Conservation (phyloP, 768 basidiomycete genomes). For the Lentinus tigrinus region DNA sequence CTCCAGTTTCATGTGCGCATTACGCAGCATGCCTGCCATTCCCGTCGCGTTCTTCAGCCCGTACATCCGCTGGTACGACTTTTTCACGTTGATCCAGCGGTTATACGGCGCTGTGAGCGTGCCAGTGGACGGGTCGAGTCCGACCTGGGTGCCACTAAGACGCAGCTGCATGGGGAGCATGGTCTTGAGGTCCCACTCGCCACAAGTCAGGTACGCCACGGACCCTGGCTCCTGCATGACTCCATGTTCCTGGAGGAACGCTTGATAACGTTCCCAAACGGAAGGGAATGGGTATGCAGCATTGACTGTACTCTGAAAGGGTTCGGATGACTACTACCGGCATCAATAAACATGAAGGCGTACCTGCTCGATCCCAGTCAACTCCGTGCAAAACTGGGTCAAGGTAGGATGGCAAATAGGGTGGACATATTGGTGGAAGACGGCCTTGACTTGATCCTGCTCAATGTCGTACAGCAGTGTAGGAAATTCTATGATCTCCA, state of each 20-base stretch:
- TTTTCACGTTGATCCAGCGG: slow-evolving; percentile 31
- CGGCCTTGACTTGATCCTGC: slow-evolving; percentile 23
- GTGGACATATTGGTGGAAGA: slow-evolving; percentile 31
- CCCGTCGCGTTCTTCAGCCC: slow-evolving; percentile 16
- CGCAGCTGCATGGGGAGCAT: slow-evolving; percentile 31
- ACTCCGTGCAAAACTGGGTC: slow-evolving; percentile 28
- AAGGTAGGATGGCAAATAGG: slow-evolving; percentile 21
- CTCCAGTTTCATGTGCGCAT: slow-evolving; percentile 24
- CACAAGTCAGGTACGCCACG: slow-evolving; percentile 28
- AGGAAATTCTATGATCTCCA: slow-evolving; percentile 32
- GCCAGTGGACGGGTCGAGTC: slow-evolving; percentile 12
- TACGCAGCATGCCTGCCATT: slow-evolving; percentile 27
- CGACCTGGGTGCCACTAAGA: slow-evolving; percentile 14
- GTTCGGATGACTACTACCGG: not conserved
- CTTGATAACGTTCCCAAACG: slow-evolving; percentile 29
- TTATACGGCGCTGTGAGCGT: slow-evolving; percentile 20
- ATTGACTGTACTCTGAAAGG: slow-evolving; percentile 24
- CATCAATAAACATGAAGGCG: not conserved
- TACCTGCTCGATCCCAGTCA: slow-evolving; percentile 32
- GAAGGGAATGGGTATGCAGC: slow-evolving; percentile 23
- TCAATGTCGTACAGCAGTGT: slow-evolving; percentile 27
- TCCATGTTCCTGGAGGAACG: slow-evolving; percentile 20
- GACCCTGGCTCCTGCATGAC: slow-evolving; percentile 16
- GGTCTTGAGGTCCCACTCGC: slow-evolving; percentile 31
- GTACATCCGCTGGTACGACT: slow-evolving; percentile 20